Evolutionary conservation across 1,284 basidiomycete species (phyloP).

Genomic region (Ustilago bromivora): DNA sequence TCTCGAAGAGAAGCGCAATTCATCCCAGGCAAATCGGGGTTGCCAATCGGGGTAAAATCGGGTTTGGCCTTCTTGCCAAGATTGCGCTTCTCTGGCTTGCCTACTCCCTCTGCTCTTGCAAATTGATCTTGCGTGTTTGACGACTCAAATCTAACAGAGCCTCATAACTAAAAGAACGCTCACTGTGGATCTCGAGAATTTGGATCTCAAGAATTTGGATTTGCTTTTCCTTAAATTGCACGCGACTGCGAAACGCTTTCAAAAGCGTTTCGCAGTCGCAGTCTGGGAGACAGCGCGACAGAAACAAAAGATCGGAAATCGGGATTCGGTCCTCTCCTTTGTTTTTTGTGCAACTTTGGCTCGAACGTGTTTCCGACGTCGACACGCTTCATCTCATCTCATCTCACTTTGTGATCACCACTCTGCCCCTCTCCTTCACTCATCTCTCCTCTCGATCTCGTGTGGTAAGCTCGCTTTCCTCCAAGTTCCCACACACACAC

Average conservation of each 20-base stretch:
- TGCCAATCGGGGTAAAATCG: not conserved
- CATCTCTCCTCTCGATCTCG: not conserved
- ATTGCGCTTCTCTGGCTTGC: not conserved
- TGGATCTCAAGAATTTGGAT: no score
- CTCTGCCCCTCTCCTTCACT: not conserved
- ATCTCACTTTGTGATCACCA: not conserved
- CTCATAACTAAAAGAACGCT: no score
- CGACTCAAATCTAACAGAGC: no score
- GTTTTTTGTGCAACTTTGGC: not conserved
- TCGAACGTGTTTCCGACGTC: not conserved
- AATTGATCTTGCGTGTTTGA: not conserved
- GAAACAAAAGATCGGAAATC: not conserved
- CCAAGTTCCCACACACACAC: not conserved
- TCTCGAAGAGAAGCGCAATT: no score
- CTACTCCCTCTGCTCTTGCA: not conserved
- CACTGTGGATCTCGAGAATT: no score
- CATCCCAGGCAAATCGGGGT: no score
- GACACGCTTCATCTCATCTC: conserved; percentile 7
- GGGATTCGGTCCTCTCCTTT: not conserved
- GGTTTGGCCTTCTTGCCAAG: conserved; percentile 1
- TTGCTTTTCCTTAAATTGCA: not conserved
- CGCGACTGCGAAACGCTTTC: conserved; percentile 4
- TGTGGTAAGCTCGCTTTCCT: not conserved
- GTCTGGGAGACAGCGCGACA: not conserved
- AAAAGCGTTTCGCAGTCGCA: no score